These are phyloP conservation scores for Gomphus sp. DNA, from an alignment of 1,284 basidiomycete species.

Conservation along the genomic window DNA sequence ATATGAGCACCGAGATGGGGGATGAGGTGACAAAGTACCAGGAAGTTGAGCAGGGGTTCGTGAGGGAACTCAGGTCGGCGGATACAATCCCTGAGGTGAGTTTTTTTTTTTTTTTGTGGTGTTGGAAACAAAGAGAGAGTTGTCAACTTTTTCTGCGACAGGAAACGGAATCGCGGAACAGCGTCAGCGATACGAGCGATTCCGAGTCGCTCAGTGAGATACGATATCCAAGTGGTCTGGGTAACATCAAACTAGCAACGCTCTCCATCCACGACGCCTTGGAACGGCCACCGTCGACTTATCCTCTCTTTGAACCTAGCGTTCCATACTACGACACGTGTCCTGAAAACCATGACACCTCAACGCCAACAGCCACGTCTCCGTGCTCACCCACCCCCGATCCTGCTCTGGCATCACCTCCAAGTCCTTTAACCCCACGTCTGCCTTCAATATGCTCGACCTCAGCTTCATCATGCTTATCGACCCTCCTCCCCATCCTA, in stretches of 20 bases:
- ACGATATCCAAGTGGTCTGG: slow-evolving; percentile 9
- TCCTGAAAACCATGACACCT: neutral
- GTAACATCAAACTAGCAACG: slow-evolving; percentile 1
- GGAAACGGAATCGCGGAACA: neutral
- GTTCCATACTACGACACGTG: neutral
- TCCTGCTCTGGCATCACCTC: neutral
- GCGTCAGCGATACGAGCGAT: neutral
- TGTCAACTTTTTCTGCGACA: neutral
- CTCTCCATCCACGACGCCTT: neutral
- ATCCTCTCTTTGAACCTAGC: slow-evolving; percentile 3
- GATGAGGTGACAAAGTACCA: neutral
- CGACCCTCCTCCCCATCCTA: slow-evolving; percentile 1
- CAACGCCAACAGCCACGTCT: neutral
- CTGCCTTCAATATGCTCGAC: too few species aligned
- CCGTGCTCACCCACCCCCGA: neutral
- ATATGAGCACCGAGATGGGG: neutral
- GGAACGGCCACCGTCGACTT: slow-evolving; percentile 1
- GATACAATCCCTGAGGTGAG: neutral
- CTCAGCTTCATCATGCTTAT: neutral
- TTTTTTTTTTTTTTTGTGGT: neutral
- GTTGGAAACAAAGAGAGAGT: too few species aligned
- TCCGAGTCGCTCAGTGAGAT: slow-evolving; percentile 3
- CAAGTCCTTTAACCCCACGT: neutral
- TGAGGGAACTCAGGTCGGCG: neutral
- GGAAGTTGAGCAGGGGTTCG: neutral